Percentiles rank a stretch among this genome's conserved stretches.
Evolutionary conservation across 176 grass and related monocot species (phyloP).

Genomic region (Carex cristatella): DNA sequence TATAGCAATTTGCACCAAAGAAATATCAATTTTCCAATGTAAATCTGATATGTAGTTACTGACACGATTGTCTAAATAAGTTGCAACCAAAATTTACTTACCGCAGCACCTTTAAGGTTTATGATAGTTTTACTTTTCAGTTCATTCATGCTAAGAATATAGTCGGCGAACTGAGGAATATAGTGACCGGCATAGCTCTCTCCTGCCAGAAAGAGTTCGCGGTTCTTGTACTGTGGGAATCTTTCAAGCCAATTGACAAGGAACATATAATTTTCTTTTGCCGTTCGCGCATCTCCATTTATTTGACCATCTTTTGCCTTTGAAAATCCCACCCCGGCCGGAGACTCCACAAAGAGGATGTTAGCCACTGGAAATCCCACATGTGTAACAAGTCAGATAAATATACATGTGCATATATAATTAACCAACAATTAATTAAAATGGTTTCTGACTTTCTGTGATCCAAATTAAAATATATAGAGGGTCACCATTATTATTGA

Average conservation of each 20-base stretch:
- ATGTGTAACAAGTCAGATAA: neutral
- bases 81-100: constrained; percentile 3
- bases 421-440: neutral
- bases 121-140: constrained; percentile 2
- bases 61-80: neutral
- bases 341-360: constrained; percentile 82
- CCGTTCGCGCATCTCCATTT: neutral
- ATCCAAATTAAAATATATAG: neutral
- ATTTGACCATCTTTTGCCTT: constrained; percentile 10
- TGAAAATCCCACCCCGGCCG: constrained; percentile 77
- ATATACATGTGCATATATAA: neutral
- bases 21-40: neutral
- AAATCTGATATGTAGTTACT: neutral
- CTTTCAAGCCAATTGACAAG: constrained; percentile 25
- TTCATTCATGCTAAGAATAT: constrained; percentile 24
- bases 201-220: constrained; percentile 22
- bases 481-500: no score
- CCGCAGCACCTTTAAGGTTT: constrained; percentile 25
- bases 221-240: constrained; percentile 26
- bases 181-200: constrained; percentile 46
- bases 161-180: constrained; percentile 29
- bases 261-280: constrained; percentile 16
- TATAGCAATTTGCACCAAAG: neutral
- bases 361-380: constrained; percentile 64
- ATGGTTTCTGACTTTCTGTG: neutral